Base-by-base conservation (phyloP, 768 basidiomycete genomes). In the Amanita muscaria region DNA sequence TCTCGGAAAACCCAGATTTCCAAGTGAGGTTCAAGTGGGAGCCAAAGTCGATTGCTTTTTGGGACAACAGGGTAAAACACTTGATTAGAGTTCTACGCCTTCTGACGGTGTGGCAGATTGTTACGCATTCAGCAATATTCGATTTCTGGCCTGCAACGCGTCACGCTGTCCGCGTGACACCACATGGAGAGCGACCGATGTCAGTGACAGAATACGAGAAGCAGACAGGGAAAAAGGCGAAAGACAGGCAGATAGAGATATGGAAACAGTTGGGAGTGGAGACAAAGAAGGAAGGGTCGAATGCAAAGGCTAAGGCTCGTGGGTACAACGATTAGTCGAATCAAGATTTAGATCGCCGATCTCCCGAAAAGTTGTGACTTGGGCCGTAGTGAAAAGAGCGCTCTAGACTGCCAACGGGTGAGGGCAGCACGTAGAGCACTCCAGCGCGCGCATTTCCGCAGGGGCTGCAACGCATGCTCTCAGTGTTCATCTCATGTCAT, bases 21-120 rank as follows among this genome's bases (percentile, higher is more conserved):
- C 84, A 86, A 49, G 80, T 83, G 32, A 79, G 83, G 47, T 84
- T 84, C 72, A 74, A 70, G 50, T 89, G 88, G 88, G 73, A 82
- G 57, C 65, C 69, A 29, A 78, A 87, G 56, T 81, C 83, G 32
- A 65, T 89, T 42, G 87, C 85, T n/a, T 69, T 89, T 59, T 90
- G 88, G 88, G 86, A 90, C 55, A 89, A 89, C 61, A 70, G 87
- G 60, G 83, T 84, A 50, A 30, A 73, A n/a, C n/a, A n/a, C n/a
- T n/a, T n/a, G n/a, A n/a, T n/a, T n/a, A n/a, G n/a, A n/a, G n/a
- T n/a, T n/a, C n/a, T n/a, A n/a, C n/a, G n/a, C n/a, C n/a, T n/a
- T n/a, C n/a, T n/a, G n/a, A n/a, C n/a, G n/a, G n/a, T n/a, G n/a
- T n/a, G n/a, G n/a, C 49, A 83, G 83, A 56, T 86, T 47, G 79